A percentile compares a stretch with the other conserved stretches of the same genome.
Conservation (phyloP, 148 eudicot species). For the Chenopodium berlandieri region DNA sequence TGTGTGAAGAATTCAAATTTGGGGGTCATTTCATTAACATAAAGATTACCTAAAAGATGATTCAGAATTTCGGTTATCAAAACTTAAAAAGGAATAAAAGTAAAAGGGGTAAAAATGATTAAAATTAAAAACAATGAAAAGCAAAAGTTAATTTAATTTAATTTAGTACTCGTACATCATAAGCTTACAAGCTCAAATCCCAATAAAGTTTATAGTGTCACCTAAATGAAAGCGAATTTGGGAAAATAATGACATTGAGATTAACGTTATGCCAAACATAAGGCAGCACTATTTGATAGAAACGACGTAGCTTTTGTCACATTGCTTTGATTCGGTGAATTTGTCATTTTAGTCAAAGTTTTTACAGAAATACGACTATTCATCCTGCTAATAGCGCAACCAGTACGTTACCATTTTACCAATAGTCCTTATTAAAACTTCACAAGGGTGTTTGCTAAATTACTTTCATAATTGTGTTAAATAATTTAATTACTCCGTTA, state of each 20-base stretch:
- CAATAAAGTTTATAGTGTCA: background rate
- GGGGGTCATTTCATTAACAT: background rate
- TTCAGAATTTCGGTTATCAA: background rate
- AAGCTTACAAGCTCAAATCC: slow-evolving; percentile 18
- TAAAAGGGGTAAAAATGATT: background rate
- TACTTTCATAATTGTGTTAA: too few species aligned
- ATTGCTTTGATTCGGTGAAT: background rate
- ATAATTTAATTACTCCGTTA: too few species aligned
- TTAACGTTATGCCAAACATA: background rate
- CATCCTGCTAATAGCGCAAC: background rate
- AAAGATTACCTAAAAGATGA: background rate
- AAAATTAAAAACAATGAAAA: background rate
- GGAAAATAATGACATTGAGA: background rate
- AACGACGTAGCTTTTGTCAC: slow-evolving; percentile 21
- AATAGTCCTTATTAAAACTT: background rate
- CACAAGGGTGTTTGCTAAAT: too few species aligned
- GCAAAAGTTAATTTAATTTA: background rate
- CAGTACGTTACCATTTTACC: background rate
- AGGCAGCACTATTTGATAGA: background rate
- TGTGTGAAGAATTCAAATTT: slow-evolving; percentile 10
- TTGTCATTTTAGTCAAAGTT: background rate
- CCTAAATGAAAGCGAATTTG: background rate
- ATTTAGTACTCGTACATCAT: background rate
- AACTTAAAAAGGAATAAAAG: background rate
- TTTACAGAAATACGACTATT: background rate